Percentiles rank a stretch among this genome's conserved stretches.
phyloP scores from a whole-genome alignment of 768 basidiomycete genomes.

The Calocybe cyanea region DNA sequence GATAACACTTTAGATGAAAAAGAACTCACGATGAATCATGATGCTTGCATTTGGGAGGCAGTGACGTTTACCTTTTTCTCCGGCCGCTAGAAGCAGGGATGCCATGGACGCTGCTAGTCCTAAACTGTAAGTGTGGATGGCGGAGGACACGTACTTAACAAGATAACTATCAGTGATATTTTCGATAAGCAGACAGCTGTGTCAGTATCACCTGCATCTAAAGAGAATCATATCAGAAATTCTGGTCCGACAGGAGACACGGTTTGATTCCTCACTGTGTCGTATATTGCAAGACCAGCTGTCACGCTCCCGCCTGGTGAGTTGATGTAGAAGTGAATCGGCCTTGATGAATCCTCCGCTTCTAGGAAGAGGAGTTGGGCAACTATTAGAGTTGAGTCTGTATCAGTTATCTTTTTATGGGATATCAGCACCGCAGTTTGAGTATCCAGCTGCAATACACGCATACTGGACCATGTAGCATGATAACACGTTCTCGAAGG shows the following conservation, averaged over 20 bases:
- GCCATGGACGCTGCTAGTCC: slow-evolving; percentile 98
- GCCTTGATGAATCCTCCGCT: slow-evolving; percentile 91
- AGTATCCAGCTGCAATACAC: slow-evolving; percentile 8
- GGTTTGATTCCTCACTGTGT: slow-evolving; percentile 62
- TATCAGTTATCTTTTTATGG: slow-evolving; percentile 71
- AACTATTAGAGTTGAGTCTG: slow-evolving; percentile 83
- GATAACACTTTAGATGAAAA: neutral
- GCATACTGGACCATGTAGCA: slow-evolving; percentile 88
- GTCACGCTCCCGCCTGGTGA: slow-evolving; percentile 96
- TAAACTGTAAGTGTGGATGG: slow-evolving; percentile 95
- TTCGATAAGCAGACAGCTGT: slow-evolving; percentile 1
- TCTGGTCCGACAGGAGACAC: neutral
- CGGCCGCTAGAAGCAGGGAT: slow-evolving; percentile 86
- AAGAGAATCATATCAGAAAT: slow-evolving; percentile 10
- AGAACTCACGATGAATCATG: slow-evolving; percentile 90
- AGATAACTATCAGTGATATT: slow-evolving; percentile 17
- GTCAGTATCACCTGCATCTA: slow-evolving; percentile 65
- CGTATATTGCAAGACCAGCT: slow-evolving; percentile 94
- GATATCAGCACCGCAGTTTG: neutral
- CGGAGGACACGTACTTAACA: slow-evolving; percentile 81
- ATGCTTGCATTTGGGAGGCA: slow-evolving; percentile 92
- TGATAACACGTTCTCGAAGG: slow-evolving; percentile 90
- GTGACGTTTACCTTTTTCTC: slow-evolving; percentile 87
- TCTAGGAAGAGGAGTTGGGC: slow-evolving; percentile 94
- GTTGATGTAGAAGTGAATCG: slow-evolving; percentile 96